Percentiles rank a stretch among this genome's conserved stretches.
phyloP scores from a whole-genome alignment of 495 filamentous ascomycete species.

The Massariosphaeria phaeospora region DNA sequence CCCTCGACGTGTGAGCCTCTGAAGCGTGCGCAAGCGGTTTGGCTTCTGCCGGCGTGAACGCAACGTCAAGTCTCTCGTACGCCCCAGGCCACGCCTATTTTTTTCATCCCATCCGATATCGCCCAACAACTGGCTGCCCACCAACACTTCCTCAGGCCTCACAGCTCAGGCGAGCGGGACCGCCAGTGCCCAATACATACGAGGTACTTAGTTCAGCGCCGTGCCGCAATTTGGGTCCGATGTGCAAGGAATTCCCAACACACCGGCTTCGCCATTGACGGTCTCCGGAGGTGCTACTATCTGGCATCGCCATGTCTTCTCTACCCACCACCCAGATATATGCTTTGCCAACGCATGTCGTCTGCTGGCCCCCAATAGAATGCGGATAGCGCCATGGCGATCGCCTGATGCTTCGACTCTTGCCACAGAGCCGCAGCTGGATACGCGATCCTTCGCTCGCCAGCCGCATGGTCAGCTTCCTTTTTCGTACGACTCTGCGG shows the following conservation, averaged over 20 bases:
- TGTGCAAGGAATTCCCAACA: too few relatives aligned
- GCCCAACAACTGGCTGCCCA: slow-evolving; percentile 17
- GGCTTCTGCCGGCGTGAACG: background rate
- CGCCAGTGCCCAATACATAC: too few relatives aligned
- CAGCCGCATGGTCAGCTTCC: slow-evolving; percentile 14
- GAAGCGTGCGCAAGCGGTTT: background rate
- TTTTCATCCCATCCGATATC: slow-evolving; percentile 8
- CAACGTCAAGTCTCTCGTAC: background rate
- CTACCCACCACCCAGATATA: too few relatives aligned
- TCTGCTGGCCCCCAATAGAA: too few relatives aligned
- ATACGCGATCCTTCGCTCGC: background rate
- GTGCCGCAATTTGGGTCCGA: slow-evolving; percentile 9
- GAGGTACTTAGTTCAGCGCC: background rate
- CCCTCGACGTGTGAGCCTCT: too few relatives aligned
- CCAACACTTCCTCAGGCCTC: too few relatives aligned
- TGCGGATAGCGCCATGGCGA: background rate
- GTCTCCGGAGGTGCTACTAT: too few relatives aligned
- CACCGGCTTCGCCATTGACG: too few relatives aligned
- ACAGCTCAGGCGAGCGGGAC: too few relatives aligned
- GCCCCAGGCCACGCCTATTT: background rate
- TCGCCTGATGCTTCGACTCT: slow-evolving; percentile 6
- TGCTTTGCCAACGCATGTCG: too few relatives aligned
- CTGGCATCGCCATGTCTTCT: too few relatives aligned
- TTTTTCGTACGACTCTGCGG: slow-evolving; percentile 12
- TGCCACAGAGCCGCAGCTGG: slow-evolving; percentile 15